Conservation (phyloP, 2,329 filamentous ascomycete genomes). For the Nannizziopsis barbatae region DNA sequence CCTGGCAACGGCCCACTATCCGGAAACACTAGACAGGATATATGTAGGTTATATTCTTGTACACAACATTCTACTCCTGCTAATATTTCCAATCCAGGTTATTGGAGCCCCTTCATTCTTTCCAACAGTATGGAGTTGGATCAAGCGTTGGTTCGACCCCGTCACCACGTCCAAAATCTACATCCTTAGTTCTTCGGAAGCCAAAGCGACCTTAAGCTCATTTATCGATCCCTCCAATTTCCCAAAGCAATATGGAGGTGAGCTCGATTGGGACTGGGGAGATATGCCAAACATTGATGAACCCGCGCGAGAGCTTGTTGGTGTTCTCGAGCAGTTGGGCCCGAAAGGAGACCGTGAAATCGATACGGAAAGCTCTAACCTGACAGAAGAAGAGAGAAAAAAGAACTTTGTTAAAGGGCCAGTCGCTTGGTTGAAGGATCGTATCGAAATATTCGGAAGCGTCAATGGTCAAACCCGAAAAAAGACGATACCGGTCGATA, state of each 20-base stretch:
- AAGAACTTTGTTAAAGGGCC: slow-evolving; percentile 27
- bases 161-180: slow-evolving; percentile 95
- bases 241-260: slow-evolving; percentile 78
- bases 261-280: slow-evolving; percentile 72
- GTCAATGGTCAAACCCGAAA: slow-evolving; percentile 12
- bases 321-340: slow-evolving; percentile 22
- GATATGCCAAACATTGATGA: slow-evolving; percentile 61
- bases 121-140: slow-evolving; percentile 81
- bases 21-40: slow-evolving; percentile 79
- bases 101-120: slow-evolving; percentile 87
- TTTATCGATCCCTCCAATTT: slow-evolving; percentile 79
- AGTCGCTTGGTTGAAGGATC: slow-evolving; percentile 67
- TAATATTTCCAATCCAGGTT: slow-evolving; percentile 42
- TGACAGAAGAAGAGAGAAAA: slow-evolving; percentile 7
- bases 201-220: slow-evolving; percentile 61
- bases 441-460: slow-evolving; percentile 68
- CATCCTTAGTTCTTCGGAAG: slow-evolving; percentile 63
- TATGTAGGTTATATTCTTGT: slow-evolving; percentile 41
- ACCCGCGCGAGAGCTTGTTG: slow-evolving; percentile 26
- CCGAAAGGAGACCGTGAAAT: slow-evolving; percentile 18
- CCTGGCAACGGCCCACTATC: slow-evolving; percentile 85
- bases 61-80: background rate
- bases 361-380: background rate
- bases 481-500: slow-evolving; percentile 9
- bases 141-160: slow-evolving; percentile 91